Conservation (phyloP, 331 rosid species). For the Ulmus americana region DNA sequence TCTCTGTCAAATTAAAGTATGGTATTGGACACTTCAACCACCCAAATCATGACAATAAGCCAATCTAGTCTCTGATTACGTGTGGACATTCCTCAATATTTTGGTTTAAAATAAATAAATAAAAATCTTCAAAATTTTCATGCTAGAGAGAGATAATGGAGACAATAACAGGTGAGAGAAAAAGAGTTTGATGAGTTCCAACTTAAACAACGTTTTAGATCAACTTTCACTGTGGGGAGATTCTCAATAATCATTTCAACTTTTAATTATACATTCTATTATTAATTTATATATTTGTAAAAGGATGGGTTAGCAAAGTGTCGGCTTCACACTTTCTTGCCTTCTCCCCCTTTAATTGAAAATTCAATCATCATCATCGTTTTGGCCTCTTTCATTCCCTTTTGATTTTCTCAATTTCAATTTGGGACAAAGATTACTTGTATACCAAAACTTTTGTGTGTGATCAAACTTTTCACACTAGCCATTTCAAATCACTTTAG, state of each 20-base stretch:
- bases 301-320: slow-evolving; percentile 2
- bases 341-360: slow-evolving; percentile 11
- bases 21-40: not conserved
- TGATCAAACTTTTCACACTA: too few species aligned
- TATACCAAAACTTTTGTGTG: too few species aligned
- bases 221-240: slow-evolving; percentile 21
- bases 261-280: slow-evolving; percentile 21
- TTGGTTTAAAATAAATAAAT: too few species aligned
- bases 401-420: not conserved
- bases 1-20: not conserved
- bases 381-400: not conserved
- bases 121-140: not conserved
- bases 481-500: too few species aligned
- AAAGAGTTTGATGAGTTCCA: not conserved
- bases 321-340: slow-evolving; percentile 19
- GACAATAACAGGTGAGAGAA: not conserved
- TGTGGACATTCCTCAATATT: not conserved
- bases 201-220: not conserved
- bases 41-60: not conserved
- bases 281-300: slow-evolving; percentile 13
- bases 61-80: not conserved
- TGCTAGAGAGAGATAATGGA: not conserved
- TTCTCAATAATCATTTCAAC: slow-evolving; percentile 26
- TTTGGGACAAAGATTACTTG: too few species aligned
- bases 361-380: slow-evolving; percentile 17